Evolutionary conservation across 2,329 filamentous ascomycete genomes (phyloP), one percentile per base, ranked within the genome.

Genomic region (Stemphylium beticola): DNA sequence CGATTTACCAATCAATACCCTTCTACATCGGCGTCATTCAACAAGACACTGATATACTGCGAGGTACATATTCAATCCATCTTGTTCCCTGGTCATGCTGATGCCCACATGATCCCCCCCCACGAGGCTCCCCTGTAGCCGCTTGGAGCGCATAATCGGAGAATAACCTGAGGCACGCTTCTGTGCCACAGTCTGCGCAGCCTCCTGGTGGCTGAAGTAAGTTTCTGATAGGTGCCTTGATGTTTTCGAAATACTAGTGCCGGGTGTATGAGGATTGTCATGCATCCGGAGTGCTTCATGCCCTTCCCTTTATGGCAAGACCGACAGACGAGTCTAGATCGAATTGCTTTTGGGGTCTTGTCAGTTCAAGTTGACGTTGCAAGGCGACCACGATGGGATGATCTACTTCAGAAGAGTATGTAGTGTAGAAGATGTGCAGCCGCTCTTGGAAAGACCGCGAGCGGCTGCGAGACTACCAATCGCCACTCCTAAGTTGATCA

Each of bases 1-100:
- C 49, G 31, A 29, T 34, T 38, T 47, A 38, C 14, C 24, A 47
- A 15, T 41, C 31, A 49, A 43, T 43, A 39, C 15, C 32, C 24
- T 36, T 20, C 14, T 51, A 49, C 38, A n/a, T 20, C 5, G 14
- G 41, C 46, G 36, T 62, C 61, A 61, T 64, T 67, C 67, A 65
- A 69, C 61, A 70, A 66, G 58, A 65, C 61, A 62, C 66, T 58
- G 52, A 50, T 38, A 33, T 36, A 31, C 62, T 58, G 45, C 55
- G 54, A 46, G 52, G 53, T 42, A 44, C 31, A 47, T 39, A 59
- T 31, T 40, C 49, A 65, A 64, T 67, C 26, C 53, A 65, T 44
- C 24, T 33, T 22, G 9, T 10, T 26, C 52, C 44, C 59, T 60
- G 40, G 36, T 51, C 20, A 20, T 57, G 12, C 39, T 32, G 33